Evolutionary conservation across 257 asterid genomes (phyloP), one percentile per base, ranked within the genome.

Genomic region (Prunella vulgaris): DNA sequence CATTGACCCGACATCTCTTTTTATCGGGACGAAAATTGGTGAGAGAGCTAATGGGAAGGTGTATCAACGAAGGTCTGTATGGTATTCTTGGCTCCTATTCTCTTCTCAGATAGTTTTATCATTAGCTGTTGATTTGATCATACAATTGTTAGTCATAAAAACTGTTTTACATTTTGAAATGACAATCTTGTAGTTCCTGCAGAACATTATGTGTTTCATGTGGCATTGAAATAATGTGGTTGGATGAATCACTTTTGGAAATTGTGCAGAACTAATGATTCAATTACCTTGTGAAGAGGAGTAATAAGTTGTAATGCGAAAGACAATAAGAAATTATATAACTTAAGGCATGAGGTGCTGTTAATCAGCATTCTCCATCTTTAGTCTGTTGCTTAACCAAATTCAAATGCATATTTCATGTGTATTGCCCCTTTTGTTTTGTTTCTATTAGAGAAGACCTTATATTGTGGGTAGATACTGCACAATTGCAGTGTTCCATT

Each of bases 1-100:
- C 52, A 83, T 93, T 64, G 98, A 93, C 77, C 97, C 98, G 5
- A 93, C 81, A 72, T 77, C 88, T 60, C 81, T 93, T 15, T 93
- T 84, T 79, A 90, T 93, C 56, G 98, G 95, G 69, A 76, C 91
- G 0, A 90, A 93, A 82, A 84, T 93, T 60, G 98, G 98, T 0
- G 95, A 93, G 78, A 97, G 98, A 53, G 98, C 98, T 84, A 97
- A 93, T 82, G 98, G 97, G 7, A 93, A 93, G 78, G 98, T 93
- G 73, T 93, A 86, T 76, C 88, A 90, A 81, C 97, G 98, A 81
- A 93, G 97, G 98, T 92, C 17, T 25, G 87, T 83, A 5, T 72
- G 63, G 2, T 14, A 52, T 51, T 65, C 56, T 48, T 76, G 70
- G 38, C 59, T 54, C 57, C n/a, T 33, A n/a, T 44, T 30, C 14